A percentile compares a stretch with the other conserved stretches of the same genome.
Evolutionary conservation across 805 yeast species (phyloP).

Genomic region (Clavispora phyllophila): DNA sequence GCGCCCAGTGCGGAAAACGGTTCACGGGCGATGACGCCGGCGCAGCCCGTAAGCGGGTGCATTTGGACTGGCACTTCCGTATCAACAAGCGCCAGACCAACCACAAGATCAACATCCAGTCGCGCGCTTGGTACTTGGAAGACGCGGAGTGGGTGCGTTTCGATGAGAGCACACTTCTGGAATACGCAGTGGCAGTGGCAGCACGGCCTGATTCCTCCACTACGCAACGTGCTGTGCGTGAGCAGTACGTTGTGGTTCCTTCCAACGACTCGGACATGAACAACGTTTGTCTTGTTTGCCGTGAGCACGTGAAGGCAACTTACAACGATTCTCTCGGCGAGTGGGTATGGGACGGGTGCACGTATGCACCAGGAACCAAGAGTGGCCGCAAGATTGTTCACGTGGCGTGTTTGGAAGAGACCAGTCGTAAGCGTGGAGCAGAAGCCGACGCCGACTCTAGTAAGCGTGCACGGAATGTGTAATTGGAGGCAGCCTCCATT

Average conservation of each 20-base stretch:
- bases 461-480: neutral
- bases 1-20: conserved; percentile 86
- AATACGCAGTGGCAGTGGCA: conserved; percentile 17
- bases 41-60: conserved; percentile 49
- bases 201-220: conserved; percentile 4
- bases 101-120: conserved; percentile 45
- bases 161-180: conserved; percentile 55
- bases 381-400: conserved; percentile 37
- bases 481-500: too few relatives aligned
- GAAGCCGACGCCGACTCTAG: conserved; percentile 19
- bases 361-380: conserved; percentile 33
- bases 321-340: conserved; percentile 42
- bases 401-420: conserved; percentile 34
- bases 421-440: conserved; percentile 28
- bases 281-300: conserved; percentile 38
- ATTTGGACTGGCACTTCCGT: conserved; percentile 95
- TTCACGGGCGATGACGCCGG: conserved; percentile 62
- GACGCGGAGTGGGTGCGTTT: conserved; percentile 69
- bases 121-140: conserved; percentile 77
- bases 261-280: conserved; percentile 49
- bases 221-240: neutral
- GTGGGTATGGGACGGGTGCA: conserved; percentile 42
- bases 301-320: conserved; percentile 39
- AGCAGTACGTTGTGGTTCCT: conserved; percentile 58
- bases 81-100: conserved; percentile 65